phyloP scores from a whole-genome alignment of 164 flowering plant genomes.

The Berberis thunbergii region DNA sequence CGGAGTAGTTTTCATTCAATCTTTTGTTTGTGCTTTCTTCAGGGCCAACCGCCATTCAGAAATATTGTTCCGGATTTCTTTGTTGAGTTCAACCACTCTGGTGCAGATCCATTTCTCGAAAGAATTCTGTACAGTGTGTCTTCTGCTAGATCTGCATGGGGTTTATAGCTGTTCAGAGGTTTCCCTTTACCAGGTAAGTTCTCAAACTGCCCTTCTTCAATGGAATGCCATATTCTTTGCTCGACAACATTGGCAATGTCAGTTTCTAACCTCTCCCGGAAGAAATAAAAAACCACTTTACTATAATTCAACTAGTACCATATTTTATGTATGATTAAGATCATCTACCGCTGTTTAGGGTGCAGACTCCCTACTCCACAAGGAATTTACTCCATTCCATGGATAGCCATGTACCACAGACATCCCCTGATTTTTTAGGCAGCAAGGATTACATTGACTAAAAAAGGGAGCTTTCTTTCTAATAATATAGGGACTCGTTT shows the following conservation, averaged over 20 bases:
- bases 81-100: constrained; percentile 96
- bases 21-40: constrained; percentile 51
- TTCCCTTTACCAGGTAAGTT: constrained; percentile 95
- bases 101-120: constrained; percentile 78
- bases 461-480: no score
- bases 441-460: no score
- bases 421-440: no score
- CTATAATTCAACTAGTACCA: no score
- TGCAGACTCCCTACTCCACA: no score
- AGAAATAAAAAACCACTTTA: no score
- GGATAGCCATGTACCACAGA: no score
- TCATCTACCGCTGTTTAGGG: no score
- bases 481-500: no score
- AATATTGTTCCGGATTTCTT: constrained; percentile 51
- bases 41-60: constrained; percentile 57
- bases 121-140: constrained; percentile 83
- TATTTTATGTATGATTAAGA: no score
- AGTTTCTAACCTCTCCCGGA: constrained; percentile 63
- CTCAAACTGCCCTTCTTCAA: constrained; percentile 93
- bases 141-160: constrained; percentile 90
- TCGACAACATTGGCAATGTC: constrained; percentile 83
- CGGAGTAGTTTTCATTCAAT: constrained; percentile 24
- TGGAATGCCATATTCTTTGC: constrained; percentile 87
- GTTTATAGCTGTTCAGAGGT: constrained; percentile 56
- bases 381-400: no score